Base-by-base conservation (phyloP, 257 asterid genomes). In the Fraxinus excelsior region DNA sequence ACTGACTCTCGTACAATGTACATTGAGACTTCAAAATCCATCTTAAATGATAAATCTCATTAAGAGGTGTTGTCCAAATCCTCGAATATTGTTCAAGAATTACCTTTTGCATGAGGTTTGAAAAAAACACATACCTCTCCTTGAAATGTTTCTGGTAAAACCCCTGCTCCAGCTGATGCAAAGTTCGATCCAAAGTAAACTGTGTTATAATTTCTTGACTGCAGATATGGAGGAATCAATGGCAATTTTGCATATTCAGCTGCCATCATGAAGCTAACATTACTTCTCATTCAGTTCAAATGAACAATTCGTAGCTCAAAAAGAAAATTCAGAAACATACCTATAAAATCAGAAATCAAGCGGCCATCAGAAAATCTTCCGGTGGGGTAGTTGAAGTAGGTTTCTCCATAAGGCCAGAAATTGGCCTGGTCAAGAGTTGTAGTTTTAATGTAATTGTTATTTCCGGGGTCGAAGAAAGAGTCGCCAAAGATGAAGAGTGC, bases 321-420 rank as follows among this genome's bases (percentile, higher is more conserved):
- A 42, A 42, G 51, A 42, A 42, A 42, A 42, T 2, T 42, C 16
- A 42, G 51, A 38, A 8, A 38, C 0, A 38, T 42, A 42, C 97
- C 90, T 5, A 90, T 85, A 81, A 90, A 88, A 73, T 88, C 96
- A 2, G 94, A 53, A 44, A 92, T 86, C 19, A 92, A n/a, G 3
- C 97, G 97, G 76, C 96, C 96, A 18, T 92, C 87, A 34, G 94
- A 92, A 74, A 92, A 92, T 75, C 97, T 81, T 16, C 97, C 96
- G 72, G 96, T 92, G 37, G 97, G 90, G 62, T 34, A 51, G 3
- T 60, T 26, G 80, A 92, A 92, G 82, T 51, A 89, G 7, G 93
- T 78, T 78, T 79, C 71, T 2, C 97, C 97, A 21, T 92, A 90
- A 0, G 97, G 97, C 82, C 67, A 73, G 85, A 92, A 92, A 64